Conservation (phyloP, 495 filamentous ascomycete genomes). For the Rostrohypoxylon terebratum region DNA sequence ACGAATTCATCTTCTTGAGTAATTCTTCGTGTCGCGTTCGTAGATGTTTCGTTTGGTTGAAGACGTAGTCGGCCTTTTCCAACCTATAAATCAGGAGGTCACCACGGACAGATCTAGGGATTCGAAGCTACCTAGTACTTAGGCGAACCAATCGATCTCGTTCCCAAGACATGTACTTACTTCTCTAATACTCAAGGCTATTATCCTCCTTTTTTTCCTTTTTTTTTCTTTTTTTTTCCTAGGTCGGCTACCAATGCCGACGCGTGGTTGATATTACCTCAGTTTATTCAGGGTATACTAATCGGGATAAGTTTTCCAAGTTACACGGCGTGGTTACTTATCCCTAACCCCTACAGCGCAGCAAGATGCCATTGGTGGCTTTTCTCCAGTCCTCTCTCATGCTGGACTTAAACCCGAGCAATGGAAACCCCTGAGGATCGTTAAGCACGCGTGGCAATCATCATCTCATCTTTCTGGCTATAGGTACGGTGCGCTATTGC, state of each 20-base stretch:
- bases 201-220: background rate
- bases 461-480: slow-evolving; percentile 5
- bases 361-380: slow-evolving; percentile 12
- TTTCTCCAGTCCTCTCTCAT: background rate
- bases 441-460: slow-evolving; percentile 14
- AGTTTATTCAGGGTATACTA: background rate
- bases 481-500: background rate
- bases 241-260: background rate
- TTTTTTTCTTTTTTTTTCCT: too few species aligned
- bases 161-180: background rate
- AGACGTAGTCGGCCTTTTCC: background rate
- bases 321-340: slow-evolving; percentile 1
- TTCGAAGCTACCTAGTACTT: background rate
- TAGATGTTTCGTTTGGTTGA: background rate
- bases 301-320: background rate
- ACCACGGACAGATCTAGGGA: background rate
- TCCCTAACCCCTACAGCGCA: background rate
- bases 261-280: background rate
- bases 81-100: background rate
- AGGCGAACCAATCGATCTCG: background rate
- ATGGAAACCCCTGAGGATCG: slow-evolving; percentile 15
- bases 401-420: slow-evolving; percentile 1
- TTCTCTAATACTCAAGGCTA: background rate
- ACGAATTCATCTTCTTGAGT: slow-evolving; percentile 3
- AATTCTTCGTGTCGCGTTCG: background rate